phyloP scores from a whole-genome alignment of 768 basidiomycete genomes.

The Mycena epipterygia region DNA sequence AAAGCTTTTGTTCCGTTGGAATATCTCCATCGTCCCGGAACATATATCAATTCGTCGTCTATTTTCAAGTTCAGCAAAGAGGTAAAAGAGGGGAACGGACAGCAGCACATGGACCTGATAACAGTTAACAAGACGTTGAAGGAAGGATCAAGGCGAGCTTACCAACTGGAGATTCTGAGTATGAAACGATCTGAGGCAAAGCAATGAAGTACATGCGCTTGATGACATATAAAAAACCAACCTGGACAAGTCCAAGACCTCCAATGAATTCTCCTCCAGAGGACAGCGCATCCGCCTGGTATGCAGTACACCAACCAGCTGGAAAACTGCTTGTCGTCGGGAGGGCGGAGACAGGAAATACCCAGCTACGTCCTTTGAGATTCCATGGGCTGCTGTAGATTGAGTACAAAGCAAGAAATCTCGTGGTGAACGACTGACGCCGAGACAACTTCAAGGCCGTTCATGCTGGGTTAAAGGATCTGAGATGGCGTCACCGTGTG shows the following conservation, averaged over 20 bases:
- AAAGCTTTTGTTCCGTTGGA: conserved; percentile 39
- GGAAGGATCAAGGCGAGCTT: background rate
- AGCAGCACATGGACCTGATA: conserved; percentile 43
- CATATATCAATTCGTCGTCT: conserved; percentile 52
- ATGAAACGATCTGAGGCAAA: conserved; percentile 43
- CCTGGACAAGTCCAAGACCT: conserved; percentile 44
- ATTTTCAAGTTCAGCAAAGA: background rate
- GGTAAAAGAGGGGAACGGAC: background rate
- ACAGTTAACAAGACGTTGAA: background rate
- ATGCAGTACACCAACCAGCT: conserved; percentile 43
- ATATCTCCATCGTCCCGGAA: conserved; percentile 52
- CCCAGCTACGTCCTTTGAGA: conserved; percentile 46
- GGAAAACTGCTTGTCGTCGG: conserved; percentile 43
- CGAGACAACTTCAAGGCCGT: conserved; percentile 15
- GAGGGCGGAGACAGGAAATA: conserved; percentile 41
- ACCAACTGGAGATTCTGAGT: conserved; percentile 51
- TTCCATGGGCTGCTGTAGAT: conserved; percentile 45
- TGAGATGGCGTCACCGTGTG: background rate
- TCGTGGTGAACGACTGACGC: conserved; percentile 16
- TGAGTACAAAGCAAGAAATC: background rate
- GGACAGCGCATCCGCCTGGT: conserved; percentile 43
- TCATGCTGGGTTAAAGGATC: background rate
- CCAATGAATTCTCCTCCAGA: conserved; percentile 48
- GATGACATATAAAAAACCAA: conserved; percentile 19
- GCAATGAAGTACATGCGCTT: background rate